Base-by-base conservation (phyloP, 2,329 filamentous ascomycete species). In the Paraconiothyrium brasiliense region DNA sequence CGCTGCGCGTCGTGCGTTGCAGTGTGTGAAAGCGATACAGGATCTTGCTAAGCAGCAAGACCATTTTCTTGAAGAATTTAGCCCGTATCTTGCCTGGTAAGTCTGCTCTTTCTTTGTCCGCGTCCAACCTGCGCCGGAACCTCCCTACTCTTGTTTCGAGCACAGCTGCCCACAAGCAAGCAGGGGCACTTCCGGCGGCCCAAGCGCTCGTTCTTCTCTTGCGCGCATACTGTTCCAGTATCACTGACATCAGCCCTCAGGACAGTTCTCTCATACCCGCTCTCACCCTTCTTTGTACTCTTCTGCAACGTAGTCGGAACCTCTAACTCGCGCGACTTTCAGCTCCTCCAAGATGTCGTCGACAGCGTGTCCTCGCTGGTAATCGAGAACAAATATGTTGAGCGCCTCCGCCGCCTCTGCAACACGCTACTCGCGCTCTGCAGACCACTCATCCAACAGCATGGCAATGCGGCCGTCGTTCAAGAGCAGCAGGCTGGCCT, bases 261-360 rank as follows among this genome's bases (percentile, higher is more conserved):
- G 75, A 75, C 71, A 1, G 71, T 76, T 49, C 70, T 77, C 11
- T 76, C 74, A 10, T 76, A 76, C 44, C 73, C 75, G 5, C 62
- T 77, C 2, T 72, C 69, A 35, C 74, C 75, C 1, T 77, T 76
- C 64, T 77, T 75, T 56, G 74, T 77, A 14, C 68, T 77, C 30
- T 77, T 77, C 57, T 77, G 75, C 64, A 76, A 77, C 46, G 73
- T 77, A 1, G 74, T 77, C n/a, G 74, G 73, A 14, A 77, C 75
- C 1, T 76, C 72, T 13, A 68, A 76, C 48, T 60, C 57, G 5
- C 57, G 48, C 30, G 74, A 77, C 48, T 77, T 73, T 20, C 68
- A 74, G 39, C 67, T 76, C 6, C 68, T 77, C 4, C 63, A 75
- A 20, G 68, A 72, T 14, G 72, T 76, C 14, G 70, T 71, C 24